Percentiles rank a stretch among this genome's conserved stretches.
phyloP scores from a whole-genome alignment of 2,329 filamentous ascomycete genomes.

The Cercospora zeina region DNA sequence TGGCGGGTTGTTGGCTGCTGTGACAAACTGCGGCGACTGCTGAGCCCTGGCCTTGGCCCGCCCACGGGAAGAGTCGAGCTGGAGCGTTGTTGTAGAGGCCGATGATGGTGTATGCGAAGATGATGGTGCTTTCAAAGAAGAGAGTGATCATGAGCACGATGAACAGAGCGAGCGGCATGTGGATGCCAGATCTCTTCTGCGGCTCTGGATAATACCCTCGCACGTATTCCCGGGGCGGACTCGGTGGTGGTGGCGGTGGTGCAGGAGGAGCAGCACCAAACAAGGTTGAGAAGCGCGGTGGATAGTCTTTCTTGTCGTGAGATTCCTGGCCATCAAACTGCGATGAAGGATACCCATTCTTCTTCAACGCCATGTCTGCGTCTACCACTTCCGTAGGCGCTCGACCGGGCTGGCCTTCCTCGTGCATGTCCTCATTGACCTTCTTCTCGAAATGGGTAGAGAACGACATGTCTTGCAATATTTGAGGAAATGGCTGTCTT shows the following conservation, averaged over 20 bases:
- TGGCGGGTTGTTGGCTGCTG: conserved; percentile 26
- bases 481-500: neutral
- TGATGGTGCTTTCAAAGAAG: conserved; percentile 40
- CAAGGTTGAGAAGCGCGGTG: conserved; percentile 40
- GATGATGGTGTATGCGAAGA: conserved; percentile 44
- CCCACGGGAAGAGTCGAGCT: conserved; percentile 32
- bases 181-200: conserved; percentile 36
- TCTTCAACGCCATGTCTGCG: conserved; percentile 24
- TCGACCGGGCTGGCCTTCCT: conserved; percentile 25
- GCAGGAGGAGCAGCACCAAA: conserved; percentile 30
- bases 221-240: conserved; percentile 26
- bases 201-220: conserved; percentile 34
- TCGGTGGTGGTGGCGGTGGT: conserved; percentile 28
- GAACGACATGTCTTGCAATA: conserved; percentile 33
- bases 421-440: conserved; percentile 40
- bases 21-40: conserved; percentile 24
- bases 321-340: conserved; percentile 26
- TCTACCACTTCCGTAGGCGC: conserved; percentile 28
- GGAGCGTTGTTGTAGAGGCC: conserved; percentile 42
- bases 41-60: conserved; percentile 20
- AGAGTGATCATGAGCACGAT: conserved; percentile 39
- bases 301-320: conserved; percentile 34
- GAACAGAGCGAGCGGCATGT: conserved; percentile 39
- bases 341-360: conserved; percentile 17
- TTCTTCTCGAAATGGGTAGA: conserved; percentile 37